Conservation (phyloP, 2,329 filamentous ascomycete genomes). For the Elsinoe arachidis region DNA sequence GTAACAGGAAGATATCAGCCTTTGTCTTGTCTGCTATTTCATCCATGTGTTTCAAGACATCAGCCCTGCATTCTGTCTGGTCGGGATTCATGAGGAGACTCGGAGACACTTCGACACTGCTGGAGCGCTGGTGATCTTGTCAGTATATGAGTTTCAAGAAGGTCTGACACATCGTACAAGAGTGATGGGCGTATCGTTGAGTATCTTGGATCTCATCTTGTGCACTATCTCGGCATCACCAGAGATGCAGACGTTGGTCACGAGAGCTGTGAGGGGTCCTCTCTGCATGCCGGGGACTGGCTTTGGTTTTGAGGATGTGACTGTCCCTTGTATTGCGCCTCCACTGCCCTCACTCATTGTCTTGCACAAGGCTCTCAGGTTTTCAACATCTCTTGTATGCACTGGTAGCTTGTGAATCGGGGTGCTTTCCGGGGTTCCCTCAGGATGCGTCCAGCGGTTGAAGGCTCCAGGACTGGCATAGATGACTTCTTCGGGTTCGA, state of each 20-base stretch:
- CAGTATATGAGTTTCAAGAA: conserved; percentile 19
- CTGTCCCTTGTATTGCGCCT: conserved; percentile 67
- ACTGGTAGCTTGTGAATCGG: conserved; percentile 78
- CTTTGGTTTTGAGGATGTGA: conserved; percentile 72
- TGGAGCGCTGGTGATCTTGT: conserved; percentile 60
- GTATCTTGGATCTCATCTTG: conserved; percentile 77
- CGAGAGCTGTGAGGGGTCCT: conserved; percentile 41
- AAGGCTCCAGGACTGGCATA: conserved; percentile 84
- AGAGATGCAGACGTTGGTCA: conserved; percentile 83
- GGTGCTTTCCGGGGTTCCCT: conserved; percentile 69
- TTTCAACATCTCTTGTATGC: conserved; percentile 76
- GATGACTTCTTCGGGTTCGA: conserved; percentile 88
- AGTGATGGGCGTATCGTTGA: conserved; percentile 87
- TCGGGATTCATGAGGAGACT: conserved; percentile 67
- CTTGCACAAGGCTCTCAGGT: conserved; percentile 68
- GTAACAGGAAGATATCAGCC: conserved; percentile 91
- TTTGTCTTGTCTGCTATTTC: conserved; percentile 80
- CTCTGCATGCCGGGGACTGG: conserved; percentile 44
- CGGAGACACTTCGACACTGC: conserved; percentile 86
- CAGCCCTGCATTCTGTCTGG: conserved; percentile 54
- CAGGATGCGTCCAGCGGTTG: conserved; percentile 82
- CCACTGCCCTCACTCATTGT: conserved; percentile 62
- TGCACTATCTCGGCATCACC: conserved; percentile 81
- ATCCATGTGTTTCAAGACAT: conserved; percentile 77
- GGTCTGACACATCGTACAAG: conserved; percentile 55